Evolutionary conservation across 225 moss, liverwort and hornwort species (phyloP).

Genomic region (Bryoerythrophyllum caledonicum): DNA sequence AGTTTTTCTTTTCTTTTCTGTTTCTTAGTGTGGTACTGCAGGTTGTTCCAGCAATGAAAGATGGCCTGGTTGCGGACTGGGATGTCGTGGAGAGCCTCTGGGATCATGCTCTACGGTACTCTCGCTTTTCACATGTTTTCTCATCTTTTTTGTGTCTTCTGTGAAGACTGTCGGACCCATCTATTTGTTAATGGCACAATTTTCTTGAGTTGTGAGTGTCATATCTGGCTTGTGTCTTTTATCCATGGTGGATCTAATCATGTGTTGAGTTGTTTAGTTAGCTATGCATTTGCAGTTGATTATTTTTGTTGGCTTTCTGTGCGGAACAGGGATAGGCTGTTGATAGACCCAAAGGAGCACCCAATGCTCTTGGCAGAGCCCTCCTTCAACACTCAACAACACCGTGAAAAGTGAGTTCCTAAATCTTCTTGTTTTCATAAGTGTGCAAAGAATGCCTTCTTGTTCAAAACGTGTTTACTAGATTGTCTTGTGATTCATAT

Average conservation of each 20-base stretch:
- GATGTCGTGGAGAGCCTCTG: slow-evolving; percentile 84
- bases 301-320: slow-evolving; percentile 13
- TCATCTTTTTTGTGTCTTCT: neutral
- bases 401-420: slow-evolving; percentile 66
- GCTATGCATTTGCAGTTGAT: neutral
- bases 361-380: slow-evolving; percentile 87
- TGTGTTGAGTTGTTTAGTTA: slow-evolving; percentile 8
- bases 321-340: slow-evolving; percentile 58
- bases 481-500: slow-evolving; percentile 3
- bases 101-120: slow-evolving; percentile 79
- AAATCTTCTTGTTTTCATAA: neutral
- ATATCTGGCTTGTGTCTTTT: neutral
- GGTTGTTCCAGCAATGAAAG: slow-evolving; percentile 83
- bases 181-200: neutral
- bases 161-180: neutral
- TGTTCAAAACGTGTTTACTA: slow-evolving; percentile 1
- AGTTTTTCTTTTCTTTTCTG: slow-evolving; percentile 2
- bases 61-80: slow-evolving; percentile 88
- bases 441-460: neutral
- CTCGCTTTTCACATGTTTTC: slow-evolving; percentile 7
- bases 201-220: neutral
- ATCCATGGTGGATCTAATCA: neutral
- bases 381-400: slow-evolving; percentile 74
- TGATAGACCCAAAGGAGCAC: slow-evolving; percentile 82
- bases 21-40: slow-evolving; percentile 37